Base-by-base conservation (phyloP, 352 stramenopile species). In the Pythium apleroticum region DNA sequence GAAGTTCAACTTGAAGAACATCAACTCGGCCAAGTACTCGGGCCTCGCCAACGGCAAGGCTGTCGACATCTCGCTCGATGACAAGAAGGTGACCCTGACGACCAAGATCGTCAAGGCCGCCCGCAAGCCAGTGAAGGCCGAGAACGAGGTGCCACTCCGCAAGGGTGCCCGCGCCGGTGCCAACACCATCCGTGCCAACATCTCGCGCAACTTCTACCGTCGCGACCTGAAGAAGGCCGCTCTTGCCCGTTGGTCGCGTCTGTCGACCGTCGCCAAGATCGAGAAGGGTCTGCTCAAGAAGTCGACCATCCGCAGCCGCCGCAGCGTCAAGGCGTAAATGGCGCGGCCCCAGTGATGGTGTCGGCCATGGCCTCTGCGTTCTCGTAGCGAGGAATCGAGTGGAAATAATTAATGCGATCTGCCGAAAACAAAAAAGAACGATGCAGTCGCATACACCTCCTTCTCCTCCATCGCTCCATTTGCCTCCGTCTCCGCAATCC, bases 21-120 rank as follows among this genome's bases (percentile, higher is more conserved):
- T 89, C 63, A 98, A 98, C 77, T 95, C 79, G 71, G 96, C 91
- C 90, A 99, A 99, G 90, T 99, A 98, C 80, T 98, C 91, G 60
- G 96, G 93, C 64, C 52, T 99, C 63, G 94, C 96, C 63, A 96
- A 96, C 72, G 74, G 68, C 67, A 98, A 98, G 85, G 90, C 88
- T 27, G 87, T 97, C 52, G 91, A 97, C 77, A 86, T 99, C 52
- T 84, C 82, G 70, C 61, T 95, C 33, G 73, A 74, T n/a, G 84
- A 96, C 78, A 93, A 91, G 81, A 95, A 95, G 83, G 68, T 95
- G 60, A 84, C 79, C 43, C 66, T 95, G 49, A 86, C 87, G 20
- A 93, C 86, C 67, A 95, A 95, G 77, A 82, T 93, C 60, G 75
- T 63, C 62, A 94, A 93, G 84, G 68, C 72, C 10, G 62, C 37